These are phyloP conservation scores for Hemisphaericaspora lyxosophila DNA, from an alignment of 1,139 yeast genomes.

Conservation along the genomic window DNA sequence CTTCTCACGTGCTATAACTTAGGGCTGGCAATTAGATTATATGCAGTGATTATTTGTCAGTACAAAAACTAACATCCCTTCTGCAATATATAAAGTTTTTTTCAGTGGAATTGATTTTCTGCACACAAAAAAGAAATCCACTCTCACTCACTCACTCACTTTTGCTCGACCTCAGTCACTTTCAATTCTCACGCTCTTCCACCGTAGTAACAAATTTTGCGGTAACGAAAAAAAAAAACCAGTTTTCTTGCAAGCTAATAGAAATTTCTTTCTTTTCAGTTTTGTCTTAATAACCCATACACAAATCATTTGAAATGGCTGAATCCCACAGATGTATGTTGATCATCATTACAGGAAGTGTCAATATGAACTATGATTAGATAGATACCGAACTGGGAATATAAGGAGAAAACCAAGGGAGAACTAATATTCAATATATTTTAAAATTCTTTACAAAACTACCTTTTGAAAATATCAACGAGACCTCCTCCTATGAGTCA, in stretches of 20 bases:
- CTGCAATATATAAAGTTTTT: too few relatives aligned
- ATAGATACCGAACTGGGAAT: too few relatives aligned
- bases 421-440: too few relatives aligned
- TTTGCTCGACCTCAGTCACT: too few relatives aligned
- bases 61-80: conserved; percentile 1
- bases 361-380: too few relatives aligned
- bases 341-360: too few relatives aligned
- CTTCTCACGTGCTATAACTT: background rate
- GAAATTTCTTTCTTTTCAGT: conserved; percentile 5
- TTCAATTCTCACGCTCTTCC: background rate
- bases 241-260: background rate
- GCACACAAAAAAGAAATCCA: background rate
- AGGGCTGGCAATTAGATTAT: background rate
- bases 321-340: conserved; percentile 95
- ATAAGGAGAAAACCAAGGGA: too few relatives aligned
- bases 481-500: too few relatives aligned
- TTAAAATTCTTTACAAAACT: too few relatives aligned
- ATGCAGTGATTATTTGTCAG: background rate
- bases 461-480: too few relatives aligned
- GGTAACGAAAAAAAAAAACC: conserved; percentile 4
- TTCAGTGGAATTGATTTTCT: too few relatives aligned
- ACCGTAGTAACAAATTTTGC: background rate
- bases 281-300: conserved; percentile 1
- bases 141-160: background rate
- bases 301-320: conserved; percentile 58